Evolutionary conservation across 108 stramenopile species (phyloP).

Genomic region (Stephanodiscus minutulus): DNA sequence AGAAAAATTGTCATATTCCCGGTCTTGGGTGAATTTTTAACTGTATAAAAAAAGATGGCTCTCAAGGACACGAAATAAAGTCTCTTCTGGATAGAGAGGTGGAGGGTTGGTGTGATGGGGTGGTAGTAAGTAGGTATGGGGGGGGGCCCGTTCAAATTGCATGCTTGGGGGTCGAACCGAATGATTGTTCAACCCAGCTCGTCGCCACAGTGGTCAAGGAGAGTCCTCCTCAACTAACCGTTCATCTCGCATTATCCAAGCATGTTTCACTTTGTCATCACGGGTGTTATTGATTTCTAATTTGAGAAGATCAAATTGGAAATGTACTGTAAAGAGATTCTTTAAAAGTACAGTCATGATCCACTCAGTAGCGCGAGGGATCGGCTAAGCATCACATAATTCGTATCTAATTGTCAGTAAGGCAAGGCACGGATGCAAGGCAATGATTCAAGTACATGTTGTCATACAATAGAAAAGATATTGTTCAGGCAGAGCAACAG

Average conservation of each 20-base stretch:
- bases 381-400: neutral
- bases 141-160: slow-evolving; percentile 46
- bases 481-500: too few species aligned
- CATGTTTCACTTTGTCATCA: slow-evolving; percentile 34
- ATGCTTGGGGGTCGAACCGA: slow-evolving; percentile 36
- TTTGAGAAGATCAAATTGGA: slow-evolving; percentile 37
- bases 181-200: slow-evolving; percentile 39
- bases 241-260: slow-evolving; percentile 42
- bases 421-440: neutral
- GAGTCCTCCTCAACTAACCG: slow-evolving; percentile 9
- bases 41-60: too few species aligned
- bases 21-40: too few species aligned
- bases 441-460: too few species aligned
- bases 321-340: slow-evolving; percentile 45
- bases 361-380: neutral
- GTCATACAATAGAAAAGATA: too few species aligned
- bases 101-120: slow-evolving; percentile 10
- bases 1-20: too few species aligned
- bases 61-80: too few species aligned
- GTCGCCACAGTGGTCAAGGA: slow-evolving; percentile 35
- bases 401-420: neutral
- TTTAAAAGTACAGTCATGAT: slow-evolving; percentile 43
- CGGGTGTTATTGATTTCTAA: slow-evolving; percentile 24
- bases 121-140: slow-evolving; percentile 4
- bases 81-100: too few species aligned